Conservation (phyloP, 2,329 filamentous ascomycete genomes). For the Aureobasidium sp. region DNA sequence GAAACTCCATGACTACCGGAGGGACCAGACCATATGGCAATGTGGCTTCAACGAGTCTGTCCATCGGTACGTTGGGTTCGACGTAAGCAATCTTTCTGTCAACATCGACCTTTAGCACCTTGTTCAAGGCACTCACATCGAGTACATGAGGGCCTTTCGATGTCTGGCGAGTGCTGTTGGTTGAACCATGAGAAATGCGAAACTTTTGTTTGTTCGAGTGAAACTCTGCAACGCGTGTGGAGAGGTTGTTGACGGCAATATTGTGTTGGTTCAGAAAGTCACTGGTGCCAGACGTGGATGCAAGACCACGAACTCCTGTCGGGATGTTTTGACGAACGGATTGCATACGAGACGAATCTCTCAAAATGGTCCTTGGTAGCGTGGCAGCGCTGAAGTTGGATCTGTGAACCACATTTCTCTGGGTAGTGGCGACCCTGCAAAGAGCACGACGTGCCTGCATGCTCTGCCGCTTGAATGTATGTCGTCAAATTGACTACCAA, state of each 20-base stretch:
- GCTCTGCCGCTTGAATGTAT: neutral
- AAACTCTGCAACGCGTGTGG: conserved; percentile 40
- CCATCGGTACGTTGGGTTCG: conserved; percentile 64
- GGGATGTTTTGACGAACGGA: too few relatives aligned
- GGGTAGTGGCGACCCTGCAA: neutral
- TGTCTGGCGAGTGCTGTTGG: conserved; percentile 61
- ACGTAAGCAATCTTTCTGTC: conserved; percentile 50
- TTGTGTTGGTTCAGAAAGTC: conserved; percentile 31
- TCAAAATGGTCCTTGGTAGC: neutral
- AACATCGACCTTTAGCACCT: conserved; percentile 54
- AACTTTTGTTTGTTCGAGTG: conserved; percentile 50
- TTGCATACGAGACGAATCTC: neutral
- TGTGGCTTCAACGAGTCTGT: conserved; percentile 50
- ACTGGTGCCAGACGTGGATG: neutral
- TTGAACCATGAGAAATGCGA: conserved; percentile 69
- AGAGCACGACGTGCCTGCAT: conserved; percentile 3
- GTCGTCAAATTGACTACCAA: neutral
- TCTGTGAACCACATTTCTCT: neutral
- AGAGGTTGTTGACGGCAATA: conserved; percentile 36
- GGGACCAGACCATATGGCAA: conserved; percentile 50
- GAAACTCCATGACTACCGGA: conserved; percentile 63
- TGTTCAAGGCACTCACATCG: conserved; percentile 56
- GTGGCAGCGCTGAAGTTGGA: neutral
- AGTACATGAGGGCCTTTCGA: conserved; percentile 34
- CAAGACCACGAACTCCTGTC: neutral